phyloP scores from a whole-genome alignment of 73 alveolate genomes.

The Paramecium sonneborni region DNA sequence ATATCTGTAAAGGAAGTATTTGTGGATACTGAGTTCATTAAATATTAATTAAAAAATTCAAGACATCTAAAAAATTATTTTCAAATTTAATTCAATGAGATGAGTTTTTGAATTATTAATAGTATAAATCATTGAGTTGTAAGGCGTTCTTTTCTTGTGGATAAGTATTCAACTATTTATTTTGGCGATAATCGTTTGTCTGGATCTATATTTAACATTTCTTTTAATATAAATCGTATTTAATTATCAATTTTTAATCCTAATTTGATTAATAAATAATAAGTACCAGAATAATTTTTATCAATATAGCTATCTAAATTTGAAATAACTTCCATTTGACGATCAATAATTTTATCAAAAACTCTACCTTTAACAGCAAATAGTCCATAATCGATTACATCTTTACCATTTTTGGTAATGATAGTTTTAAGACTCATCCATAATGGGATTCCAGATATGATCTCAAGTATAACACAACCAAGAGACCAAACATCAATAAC shows the following conservation, averaged over 20 bases:
- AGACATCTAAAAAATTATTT: not conserved
- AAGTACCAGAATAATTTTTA: slow-evolving; percentile 58
- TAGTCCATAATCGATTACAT: slow-evolving; percentile 51
- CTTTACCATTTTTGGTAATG: slow-evolving; percentile 54
- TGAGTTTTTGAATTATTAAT: not conserved
- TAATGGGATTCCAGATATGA: slow-evolving; percentile 56
- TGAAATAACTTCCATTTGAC: slow-evolving; percentile 56
- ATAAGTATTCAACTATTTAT: slow-evolving; percentile 26
- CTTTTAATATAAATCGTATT: slow-evolving; percentile 43
- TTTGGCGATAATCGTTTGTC: slow-evolving; percentile 63
- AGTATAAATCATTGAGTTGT: slow-evolving; percentile 16
- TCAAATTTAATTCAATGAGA: not conserved
- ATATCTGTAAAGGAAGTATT: not conserved
- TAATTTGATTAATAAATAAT: not conserved
- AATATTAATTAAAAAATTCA: not conserved
- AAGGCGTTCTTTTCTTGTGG: not conserved
- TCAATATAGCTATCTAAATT: slow-evolving; percentile 58
- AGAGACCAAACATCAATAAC: slow-evolving; percentile 67
- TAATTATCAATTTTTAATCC: slow-evolving; percentile 46
- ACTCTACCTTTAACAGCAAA: slow-evolving; percentile 69
- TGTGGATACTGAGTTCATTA: slow-evolving; percentile 9
- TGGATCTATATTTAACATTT: slow-evolving; percentile 57
- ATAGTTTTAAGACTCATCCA: slow-evolving; percentile 70
- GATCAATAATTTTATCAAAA: slow-evolving; percentile 61
- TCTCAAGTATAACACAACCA: slow-evolving; percentile 64